phyloP scores from a whole-genome alignment of 768 basidiomycete genomes.

The Kondoa malvinella region DNA sequence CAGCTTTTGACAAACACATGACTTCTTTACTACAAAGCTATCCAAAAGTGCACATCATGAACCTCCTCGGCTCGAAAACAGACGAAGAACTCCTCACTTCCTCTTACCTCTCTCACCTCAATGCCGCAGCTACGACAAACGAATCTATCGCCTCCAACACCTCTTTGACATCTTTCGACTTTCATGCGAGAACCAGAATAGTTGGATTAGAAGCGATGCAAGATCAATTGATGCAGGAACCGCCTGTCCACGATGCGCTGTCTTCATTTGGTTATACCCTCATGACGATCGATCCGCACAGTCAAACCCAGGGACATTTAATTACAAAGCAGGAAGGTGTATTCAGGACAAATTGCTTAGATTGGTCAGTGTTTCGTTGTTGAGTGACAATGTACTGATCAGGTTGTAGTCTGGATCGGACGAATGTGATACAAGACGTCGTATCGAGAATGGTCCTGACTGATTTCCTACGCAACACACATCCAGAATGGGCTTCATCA shows the following conservation, averaged over 20 bases:
- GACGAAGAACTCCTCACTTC: conserved; percentile 69
- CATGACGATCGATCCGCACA: conserved; percentile 9
- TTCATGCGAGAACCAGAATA: conserved; percentile 58
- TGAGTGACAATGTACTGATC: background rate
- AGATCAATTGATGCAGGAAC: conserved; percentile 39
- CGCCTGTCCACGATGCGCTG: conserved; percentile 20
- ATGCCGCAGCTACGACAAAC: conserved; percentile 18
- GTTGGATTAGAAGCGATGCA: conserved; percentile 76
- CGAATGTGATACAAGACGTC: conserved; percentile 94
- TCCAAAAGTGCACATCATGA: conserved; percentile 66
- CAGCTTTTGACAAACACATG: conserved; percentile 91
- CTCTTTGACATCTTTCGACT: conserved; percentile 69
- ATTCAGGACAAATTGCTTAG: conserved; percentile 86
- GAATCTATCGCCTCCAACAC: conserved; percentile 14
- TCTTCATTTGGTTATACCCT: conserved; percentile 24
- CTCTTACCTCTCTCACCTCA: conserved; percentile 65
- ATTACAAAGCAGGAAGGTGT: conserved; percentile 81
- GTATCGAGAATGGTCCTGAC: conserved; percentile 65
- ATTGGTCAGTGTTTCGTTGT: conserved; percentile 47
- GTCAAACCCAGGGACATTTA: conserved; percentile 26
- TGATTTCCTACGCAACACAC: conserved; percentile 61
- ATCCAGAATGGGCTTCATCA: conserved; percentile 51
- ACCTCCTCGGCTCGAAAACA: conserved; percentile 78
- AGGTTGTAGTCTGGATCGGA: conserved; percentile 59
- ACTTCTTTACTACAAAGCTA: conserved; percentile 73